Conservation (phyloP, 116 monocot genomes). For the Phalaenopsis hybrid region DNA sequence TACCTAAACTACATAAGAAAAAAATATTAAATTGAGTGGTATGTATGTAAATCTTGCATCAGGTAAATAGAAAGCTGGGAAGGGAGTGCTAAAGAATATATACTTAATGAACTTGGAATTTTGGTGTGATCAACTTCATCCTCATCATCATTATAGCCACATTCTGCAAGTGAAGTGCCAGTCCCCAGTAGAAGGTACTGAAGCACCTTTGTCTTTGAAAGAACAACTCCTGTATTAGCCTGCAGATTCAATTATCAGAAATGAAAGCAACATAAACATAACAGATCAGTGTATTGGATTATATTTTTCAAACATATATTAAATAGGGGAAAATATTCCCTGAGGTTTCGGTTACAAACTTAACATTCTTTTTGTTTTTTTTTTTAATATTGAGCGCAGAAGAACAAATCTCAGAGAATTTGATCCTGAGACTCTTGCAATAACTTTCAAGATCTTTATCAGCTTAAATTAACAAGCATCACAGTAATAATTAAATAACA, state of each 20-base stretch:
- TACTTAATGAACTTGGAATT: constrained; percentile 23
- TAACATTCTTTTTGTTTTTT: too few relatives aligned
- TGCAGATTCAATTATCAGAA: constrained; percentile 17
- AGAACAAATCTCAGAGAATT: too few relatives aligned
- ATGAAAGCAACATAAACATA: not conserved
- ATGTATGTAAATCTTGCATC: not conserved
- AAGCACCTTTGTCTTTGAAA: constrained; percentile 54
- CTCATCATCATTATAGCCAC: constrained; percentile 36
- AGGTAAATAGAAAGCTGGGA: not conserved
- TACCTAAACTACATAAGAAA: too few relatives aligned
- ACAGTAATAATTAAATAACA: too few relatives aligned
- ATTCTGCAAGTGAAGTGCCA: constrained; percentile 39
- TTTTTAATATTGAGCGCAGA: too few relatives aligned
- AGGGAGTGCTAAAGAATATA: not conserved
- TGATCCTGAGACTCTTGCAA: too few relatives aligned
- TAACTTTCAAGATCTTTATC: too few relatives aligned
- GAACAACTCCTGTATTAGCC: constrained; percentile 41
- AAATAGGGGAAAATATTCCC: not conserved
- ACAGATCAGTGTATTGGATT: too few relatives aligned
- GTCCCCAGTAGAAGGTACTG: constrained; percentile 61
- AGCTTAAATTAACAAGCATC: too few relatives aligned
- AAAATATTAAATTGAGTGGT: too few relatives aligned
- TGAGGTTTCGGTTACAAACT: not conserved
- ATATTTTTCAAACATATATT: not conserved
- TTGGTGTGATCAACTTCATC: constrained; percentile 19